A percentile compares a stretch with the other conserved stretches of the same genome.
phyloP scores from a whole-genome alignment of 2,329 filamentous ascomycete species.

The Diplodia intermedia region DNA sequence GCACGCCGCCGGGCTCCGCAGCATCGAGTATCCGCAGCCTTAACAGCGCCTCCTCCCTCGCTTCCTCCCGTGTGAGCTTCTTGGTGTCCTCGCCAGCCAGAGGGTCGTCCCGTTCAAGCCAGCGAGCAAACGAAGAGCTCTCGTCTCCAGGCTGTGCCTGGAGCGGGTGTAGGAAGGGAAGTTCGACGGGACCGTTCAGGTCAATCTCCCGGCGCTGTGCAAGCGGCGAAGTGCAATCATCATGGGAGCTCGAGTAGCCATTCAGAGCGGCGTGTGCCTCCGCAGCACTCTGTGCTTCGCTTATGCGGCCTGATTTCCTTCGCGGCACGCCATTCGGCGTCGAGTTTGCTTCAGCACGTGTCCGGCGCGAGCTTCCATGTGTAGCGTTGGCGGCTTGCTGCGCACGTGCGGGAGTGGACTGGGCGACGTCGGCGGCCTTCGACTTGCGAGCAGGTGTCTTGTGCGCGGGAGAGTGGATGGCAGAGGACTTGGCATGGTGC shows the following conservation, averaged over 20 bases:
- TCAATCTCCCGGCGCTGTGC: constrained; percentile 54
- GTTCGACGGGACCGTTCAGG: constrained; percentile 57
- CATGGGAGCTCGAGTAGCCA: constrained; percentile 1
- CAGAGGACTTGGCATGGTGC: constrained; percentile 19
- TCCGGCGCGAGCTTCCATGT: constrained; percentile 14
- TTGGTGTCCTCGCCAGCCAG: constrained; percentile 53
- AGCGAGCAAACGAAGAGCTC: constrained; percentile 65
- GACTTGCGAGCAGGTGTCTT: constrained; percentile 11
- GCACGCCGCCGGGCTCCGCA: constrained; percentile 74
- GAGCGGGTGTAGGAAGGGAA: constrained; percentile 59
- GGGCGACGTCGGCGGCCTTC: neutral
- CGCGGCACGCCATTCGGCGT: constrained; percentile 23
- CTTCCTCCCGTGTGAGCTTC: constrained; percentile 43
- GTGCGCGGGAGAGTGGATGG: constrained; percentile 17
- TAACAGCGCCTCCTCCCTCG: constrained; percentile 68
- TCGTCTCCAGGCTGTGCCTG: constrained; percentile 56
- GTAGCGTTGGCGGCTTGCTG: neutral
- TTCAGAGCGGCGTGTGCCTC: constrained; percentile 13
- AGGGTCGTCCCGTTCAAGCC: constrained; percentile 64
- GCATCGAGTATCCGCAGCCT: constrained; percentile 75
- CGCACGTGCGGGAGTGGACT: constrained; percentile 9
- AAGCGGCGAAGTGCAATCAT: constrained; percentile 9
- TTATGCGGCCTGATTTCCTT: constrained; percentile 31
- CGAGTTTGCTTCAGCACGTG: constrained; percentile 12
- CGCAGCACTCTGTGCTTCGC: constrained; percentile 18